Evolutionary conservation across 768 basidiomycete species (phyloP).

Genomic region (Auricularia auricula-judae): DNA sequence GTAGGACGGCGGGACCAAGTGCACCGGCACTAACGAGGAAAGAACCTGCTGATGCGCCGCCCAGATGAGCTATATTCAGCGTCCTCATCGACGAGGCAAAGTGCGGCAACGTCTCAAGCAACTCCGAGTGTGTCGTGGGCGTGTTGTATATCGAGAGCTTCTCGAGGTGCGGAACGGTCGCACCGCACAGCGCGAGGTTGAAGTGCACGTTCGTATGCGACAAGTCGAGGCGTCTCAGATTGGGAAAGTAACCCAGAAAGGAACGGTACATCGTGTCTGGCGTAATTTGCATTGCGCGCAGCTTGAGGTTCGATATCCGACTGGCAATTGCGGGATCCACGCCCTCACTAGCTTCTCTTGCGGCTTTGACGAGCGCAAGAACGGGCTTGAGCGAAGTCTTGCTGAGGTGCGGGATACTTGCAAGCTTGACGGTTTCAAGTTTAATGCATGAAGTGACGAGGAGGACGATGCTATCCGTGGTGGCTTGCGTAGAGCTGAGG

Average conservation of each 20-base stretch:
- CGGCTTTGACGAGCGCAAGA: not conserved
- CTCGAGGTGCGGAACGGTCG: slow-evolving; percentile 25
- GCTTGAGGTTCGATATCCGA: slow-evolving; percentile 41
- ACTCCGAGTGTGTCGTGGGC: slow-evolving; percentile 26
- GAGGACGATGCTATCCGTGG: slow-evolving; percentile 21
- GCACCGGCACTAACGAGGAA: slow-evolving; percentile 15
- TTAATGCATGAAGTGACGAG: not conserved
- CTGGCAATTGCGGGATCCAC: slow-evolving; percentile 18
- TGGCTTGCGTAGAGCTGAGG: slow-evolving; percentile 47
- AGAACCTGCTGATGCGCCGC: slow-evolving; percentile 27
- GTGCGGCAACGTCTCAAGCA: slow-evolving; percentile 28
- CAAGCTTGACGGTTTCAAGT: slow-evolving; percentile 40
- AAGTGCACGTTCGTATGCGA: slow-evolving; percentile 40
- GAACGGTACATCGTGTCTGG: slow-evolving; percentile 32
- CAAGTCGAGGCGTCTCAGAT: slow-evolving; percentile 44
- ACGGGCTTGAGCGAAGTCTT: slow-evolving; percentile 4
- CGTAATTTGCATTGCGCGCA: slow-evolving; percentile 42
- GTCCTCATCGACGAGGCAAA: slow-evolving; percentile 31
- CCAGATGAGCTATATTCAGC: slow-evolving; percentile 49
- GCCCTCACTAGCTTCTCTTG: slow-evolving; percentile 8
- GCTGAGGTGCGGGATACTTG: slow-evolving; percentile 29
- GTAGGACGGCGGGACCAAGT: slow-evolving; percentile 46
- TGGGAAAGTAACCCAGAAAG: slow-evolving; percentile 36
- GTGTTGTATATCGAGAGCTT: slow-evolving; percentile 61
- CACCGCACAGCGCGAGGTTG: slow-evolving; percentile 28